Evolutionary conservation across 345 rosid genomes (phyloP).

Genomic region (Fremontodendron californicum): DNA sequence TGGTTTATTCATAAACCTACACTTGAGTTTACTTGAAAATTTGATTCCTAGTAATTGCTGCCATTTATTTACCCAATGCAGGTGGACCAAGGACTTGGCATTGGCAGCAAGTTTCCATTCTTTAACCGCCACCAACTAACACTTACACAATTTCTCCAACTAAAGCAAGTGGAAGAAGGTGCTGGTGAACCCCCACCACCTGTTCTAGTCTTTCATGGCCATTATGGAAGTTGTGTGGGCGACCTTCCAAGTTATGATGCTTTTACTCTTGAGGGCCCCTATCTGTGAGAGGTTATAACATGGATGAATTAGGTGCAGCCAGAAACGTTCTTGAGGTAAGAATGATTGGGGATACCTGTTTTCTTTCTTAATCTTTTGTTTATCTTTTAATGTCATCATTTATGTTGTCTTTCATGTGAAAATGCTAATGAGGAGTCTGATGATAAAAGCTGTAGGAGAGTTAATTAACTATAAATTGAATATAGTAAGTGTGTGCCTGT

Average conservation of each 20-base stretch:
- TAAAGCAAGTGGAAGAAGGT: slow-evolving; percentile 85
- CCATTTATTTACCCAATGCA: slow-evolving; percentile 27
- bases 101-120: slow-evolving; percentile 94
- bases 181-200: slow-evolving; percentile 82
- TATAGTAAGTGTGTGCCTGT: not conserved
- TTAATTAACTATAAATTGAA: not conserved
- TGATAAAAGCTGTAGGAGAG: not conserved
- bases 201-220: slow-evolving; percentile 87
- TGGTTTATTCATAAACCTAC: not conserved
- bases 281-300: slow-evolving; percentile 96
- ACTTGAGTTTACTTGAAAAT: not conserved
- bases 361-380: not conserved
- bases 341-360: not conserved
- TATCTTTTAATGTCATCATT: not conserved
- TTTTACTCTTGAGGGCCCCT: slow-evolving; percentile 97
- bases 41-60: slow-evolving; percentile 14
- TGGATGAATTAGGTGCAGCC: slow-evolving; percentile 98
- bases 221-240: slow-evolving; percentile 95
- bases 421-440: not conserved
- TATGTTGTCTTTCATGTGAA: not conserved
- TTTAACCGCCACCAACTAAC: slow-evolving; percentile 96
- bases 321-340: slow-evolving; percentile 86
- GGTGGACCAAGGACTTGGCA: slow-evolving; percentile 98
- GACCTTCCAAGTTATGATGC: slow-evolving; percentile 98
- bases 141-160: slow-evolving; percentile 73